Conservation (phyloP, 805 yeast genomes). For the Kluyveromyces starmeri region DNA sequence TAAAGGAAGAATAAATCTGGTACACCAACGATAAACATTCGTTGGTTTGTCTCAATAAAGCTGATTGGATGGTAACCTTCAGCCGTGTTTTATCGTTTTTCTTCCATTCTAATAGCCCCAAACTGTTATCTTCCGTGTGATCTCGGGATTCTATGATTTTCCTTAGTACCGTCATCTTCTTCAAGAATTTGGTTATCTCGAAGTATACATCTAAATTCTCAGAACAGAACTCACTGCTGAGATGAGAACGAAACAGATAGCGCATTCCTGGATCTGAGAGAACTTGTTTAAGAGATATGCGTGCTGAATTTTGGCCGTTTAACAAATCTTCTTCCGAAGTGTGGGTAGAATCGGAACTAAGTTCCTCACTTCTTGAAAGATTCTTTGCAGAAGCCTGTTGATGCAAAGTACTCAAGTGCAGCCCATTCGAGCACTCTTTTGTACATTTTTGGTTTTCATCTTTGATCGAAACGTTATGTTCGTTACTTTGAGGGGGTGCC, state of each 20-base stretch:
- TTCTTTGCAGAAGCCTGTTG: neutral
- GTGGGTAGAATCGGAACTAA: neutral
- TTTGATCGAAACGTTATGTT: neutral
- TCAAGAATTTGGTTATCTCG: slow-evolving; percentile 46
- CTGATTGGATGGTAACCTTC: slow-evolving; percentile 29
- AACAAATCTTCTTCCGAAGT: slow-evolving; percentile 1
- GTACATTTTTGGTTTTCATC: neutral
- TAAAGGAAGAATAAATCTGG: slow-evolving; percentile 54
- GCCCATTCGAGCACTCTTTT: no score
- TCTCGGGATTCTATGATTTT: slow-evolving; percentile 29
- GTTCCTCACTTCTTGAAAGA: neutral
- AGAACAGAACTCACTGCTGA: slow-evolving; percentile 54
- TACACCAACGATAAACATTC: slow-evolving; percentile 55
- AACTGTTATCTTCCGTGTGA: slow-evolving; percentile 8
- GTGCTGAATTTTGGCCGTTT: neutral
- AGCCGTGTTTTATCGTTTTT: slow-evolving; percentile 19
- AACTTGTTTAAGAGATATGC: slow-evolving; percentile 31
- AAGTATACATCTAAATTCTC: slow-evolving; percentile 71
- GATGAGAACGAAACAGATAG: slow-evolving; percentile 55
- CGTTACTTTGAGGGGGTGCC: neutral
- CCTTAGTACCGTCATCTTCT: slow-evolving; percentile 36
- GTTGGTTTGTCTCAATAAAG: slow-evolving; percentile 38
- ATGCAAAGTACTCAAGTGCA: neutral
- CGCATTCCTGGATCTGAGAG: slow-evolving; percentile 70
- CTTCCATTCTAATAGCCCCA: slow-evolving; percentile 9